These are phyloP conservation scores for Earliella scabrosa DNA, from an alignment of 1,284 basidiomycete genomes.

Conservation along the genomic window DNA sequence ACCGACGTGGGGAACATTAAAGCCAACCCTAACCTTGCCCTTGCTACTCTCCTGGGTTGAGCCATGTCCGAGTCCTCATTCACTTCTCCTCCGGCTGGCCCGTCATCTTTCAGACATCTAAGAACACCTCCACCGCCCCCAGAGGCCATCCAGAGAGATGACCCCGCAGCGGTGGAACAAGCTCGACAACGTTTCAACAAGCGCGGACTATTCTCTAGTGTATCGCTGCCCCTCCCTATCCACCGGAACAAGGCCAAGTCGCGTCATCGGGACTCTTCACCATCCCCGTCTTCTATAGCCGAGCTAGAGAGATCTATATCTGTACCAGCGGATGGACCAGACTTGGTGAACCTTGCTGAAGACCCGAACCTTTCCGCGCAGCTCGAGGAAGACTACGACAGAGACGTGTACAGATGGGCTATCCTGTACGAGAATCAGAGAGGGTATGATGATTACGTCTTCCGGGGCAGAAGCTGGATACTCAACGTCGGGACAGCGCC, in stretches of 20 bases:
- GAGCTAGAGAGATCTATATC: not conserved
- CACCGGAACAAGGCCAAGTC: constrained; percentile 10
- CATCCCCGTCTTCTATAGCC: constrained; percentile 3
- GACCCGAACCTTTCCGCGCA: constrained; percentile 4
- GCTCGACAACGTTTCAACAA: constrained; percentile 47
- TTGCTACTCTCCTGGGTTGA: constrained; percentile 12
- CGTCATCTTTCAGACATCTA: constrained; percentile 12
- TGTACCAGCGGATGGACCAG: not conserved
- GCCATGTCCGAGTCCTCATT: constrained; percentile 23
- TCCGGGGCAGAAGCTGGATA: not conserved
- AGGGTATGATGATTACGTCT: constrained; percentile 51
- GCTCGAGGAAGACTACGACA: constrained; percentile 38
- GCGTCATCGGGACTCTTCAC: not conserved
- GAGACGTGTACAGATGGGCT: constrained; percentile 74
- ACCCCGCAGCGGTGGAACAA: constrained; percentile 43
- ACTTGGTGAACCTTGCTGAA: constrained; percentile 11
- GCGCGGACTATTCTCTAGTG: constrained; percentile 16
- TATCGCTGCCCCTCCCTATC: constrained; percentile 21
- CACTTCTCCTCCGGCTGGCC: constrained; percentile 23
- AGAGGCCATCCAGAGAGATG: constrained; percentile 37
- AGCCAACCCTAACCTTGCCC: constrained; percentile 23
- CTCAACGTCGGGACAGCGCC: constrained; percentile 43
- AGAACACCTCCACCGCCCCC: constrained; percentile 27
- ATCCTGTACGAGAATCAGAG: constrained; percentile 80
- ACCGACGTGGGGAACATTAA: constrained; percentile 7